Conservation (phyloP, 1,284 basidiomycete species). For the Lentinula novae-zelandiae region DNA sequence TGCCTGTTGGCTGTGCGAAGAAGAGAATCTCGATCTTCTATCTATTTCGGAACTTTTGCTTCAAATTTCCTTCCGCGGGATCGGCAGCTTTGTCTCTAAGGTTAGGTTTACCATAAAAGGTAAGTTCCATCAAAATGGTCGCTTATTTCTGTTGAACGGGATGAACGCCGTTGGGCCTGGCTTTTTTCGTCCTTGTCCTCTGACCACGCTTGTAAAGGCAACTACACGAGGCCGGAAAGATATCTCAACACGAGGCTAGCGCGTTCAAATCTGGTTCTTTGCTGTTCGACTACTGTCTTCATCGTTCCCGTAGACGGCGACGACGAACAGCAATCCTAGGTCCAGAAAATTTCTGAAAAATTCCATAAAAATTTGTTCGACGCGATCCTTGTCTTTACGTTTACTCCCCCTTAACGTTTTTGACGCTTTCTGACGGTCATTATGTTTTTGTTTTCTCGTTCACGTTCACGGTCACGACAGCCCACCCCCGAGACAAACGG, state of each 20-base stretch:
- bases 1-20: background rate
- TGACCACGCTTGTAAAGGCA: slow-evolving; percentile 24
- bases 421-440: slow-evolving; percentile 18
- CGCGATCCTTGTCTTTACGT: slow-evolving; percentile 12
- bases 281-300: slow-evolving; percentile 21
- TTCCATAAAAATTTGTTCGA: slow-evolving; percentile 16
- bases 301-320: slow-evolving; percentile 14
- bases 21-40: background rate
- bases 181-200: slow-evolving; percentile 6
- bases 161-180: background rate
- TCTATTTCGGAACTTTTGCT: background rate
- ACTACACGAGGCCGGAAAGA: slow-evolving; percentile 40
- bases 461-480: slow-evolving; percentile 39
- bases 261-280: slow-evolving; percentile 24
- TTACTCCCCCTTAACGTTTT: slow-evolving; percentile 4
- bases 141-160: slow-evolving; percentile 3
- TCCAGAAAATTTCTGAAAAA: slow-evolving; percentile 17
- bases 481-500: slow-evolving; percentile 30
- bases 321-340: slow-evolving; percentile 9
- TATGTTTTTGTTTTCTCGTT: slow-evolving; percentile 36
- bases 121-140: background rate
- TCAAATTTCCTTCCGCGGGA: background rate
- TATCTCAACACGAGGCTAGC: slow-evolving; percentile 37
- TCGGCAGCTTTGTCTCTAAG: background rate
- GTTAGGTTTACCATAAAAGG: background rate